Conservation (phyloP, 768 basidiomycete species). For the Trametes cubensis region DNA sequence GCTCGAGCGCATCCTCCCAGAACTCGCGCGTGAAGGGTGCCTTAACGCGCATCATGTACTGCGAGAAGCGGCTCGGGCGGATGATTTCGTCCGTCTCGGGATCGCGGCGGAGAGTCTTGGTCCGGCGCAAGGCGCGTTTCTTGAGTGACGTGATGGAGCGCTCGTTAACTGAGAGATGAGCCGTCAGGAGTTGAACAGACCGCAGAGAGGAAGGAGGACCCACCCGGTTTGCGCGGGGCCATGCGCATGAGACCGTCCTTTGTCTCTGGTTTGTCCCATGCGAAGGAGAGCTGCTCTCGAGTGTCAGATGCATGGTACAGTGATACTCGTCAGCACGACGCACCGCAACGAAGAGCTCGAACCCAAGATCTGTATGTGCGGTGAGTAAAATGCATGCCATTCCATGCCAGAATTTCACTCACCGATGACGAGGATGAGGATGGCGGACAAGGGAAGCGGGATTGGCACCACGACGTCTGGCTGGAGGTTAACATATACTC, state of each 20-base stretch:
- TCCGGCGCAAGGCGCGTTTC: constrained; percentile 57
- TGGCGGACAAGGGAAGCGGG: constrained; percentile 66
- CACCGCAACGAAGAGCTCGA: constrained; percentile 68
- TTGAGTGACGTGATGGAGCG: constrained; percentile 56
- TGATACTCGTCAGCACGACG: constrained; percentile 23
- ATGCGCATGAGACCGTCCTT: constrained; percentile 68
- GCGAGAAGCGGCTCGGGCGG: constrained; percentile 44
- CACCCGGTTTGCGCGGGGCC: constrained; percentile 66
- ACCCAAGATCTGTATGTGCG: constrained; percentile 58
- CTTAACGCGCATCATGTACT: constrained; percentile 42
- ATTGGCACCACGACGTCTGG: constrained; percentile 69
- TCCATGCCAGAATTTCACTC: constrained; percentile 7
- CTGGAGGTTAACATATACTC: neutral
- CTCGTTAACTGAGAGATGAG: constrained; percentile 49
- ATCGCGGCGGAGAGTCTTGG: constrained; percentile 55
- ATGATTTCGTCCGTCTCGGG: constrained; percentile 52
- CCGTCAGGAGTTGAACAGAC: neutral
- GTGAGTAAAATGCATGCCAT: neutral
- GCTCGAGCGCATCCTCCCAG: constrained; percentile 61
- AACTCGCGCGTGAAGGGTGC: constrained; percentile 58
- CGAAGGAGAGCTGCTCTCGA: constrained; percentile 56
- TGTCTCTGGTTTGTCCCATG: constrained; percentile 73
- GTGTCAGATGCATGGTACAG: neutral
- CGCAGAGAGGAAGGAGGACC: constrained; percentile 1
- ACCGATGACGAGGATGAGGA: constrained; percentile 74